Conservation (phyloP, 2,329 filamentous ascomycete species). For the Aspergillus transmontanensis region DNA sequence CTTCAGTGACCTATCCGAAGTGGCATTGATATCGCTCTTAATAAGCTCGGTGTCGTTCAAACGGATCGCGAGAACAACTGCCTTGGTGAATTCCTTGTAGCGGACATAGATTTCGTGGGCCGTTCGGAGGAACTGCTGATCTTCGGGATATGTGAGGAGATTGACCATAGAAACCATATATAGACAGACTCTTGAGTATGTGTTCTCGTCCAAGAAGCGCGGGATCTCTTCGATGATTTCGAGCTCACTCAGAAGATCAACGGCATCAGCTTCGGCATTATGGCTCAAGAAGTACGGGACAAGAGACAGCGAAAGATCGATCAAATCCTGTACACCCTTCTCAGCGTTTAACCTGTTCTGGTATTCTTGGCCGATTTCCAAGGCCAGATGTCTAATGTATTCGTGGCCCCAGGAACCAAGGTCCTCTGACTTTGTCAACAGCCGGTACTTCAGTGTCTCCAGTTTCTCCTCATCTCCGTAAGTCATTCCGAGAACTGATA, state of each 20-base stretch:
- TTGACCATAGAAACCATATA: constrained; percentile 99
- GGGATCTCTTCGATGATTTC: constrained; percentile 95
- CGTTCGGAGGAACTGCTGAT: constrained; percentile 90
- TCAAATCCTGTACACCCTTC: constrained; percentile 78
- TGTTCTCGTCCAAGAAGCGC: constrained; percentile 89
- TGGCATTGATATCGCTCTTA: constrained; percentile 75
- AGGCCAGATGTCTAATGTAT: constrained; percentile 91
- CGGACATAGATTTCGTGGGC: constrained; percentile 92
- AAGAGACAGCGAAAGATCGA: constrained; percentile 79
- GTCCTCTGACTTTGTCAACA: constrained; percentile 86
- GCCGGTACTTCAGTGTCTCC: constrained; percentile 93
- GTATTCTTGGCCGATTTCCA: constrained; percentile 95
- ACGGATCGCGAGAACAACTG: constrained; percentile 90
- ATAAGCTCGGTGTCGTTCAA: constrained; percentile 87
- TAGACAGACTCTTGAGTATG: constrained; percentile 87
- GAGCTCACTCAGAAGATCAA: constrained; percentile 93
- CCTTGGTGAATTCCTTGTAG: constrained; percentile 91
- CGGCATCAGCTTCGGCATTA: constrained; percentile 96
- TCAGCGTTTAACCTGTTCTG: constrained; percentile 84
- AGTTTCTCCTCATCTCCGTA: constrained; percentile 95
- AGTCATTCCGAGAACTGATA: constrained; percentile 98
- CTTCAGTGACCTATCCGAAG: constrained; percentile 78
- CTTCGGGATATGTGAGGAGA: constrained; percentile 94
- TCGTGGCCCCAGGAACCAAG: constrained; percentile 98
- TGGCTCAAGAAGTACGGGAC: constrained; percentile 95